Evolutionary conservation across 768 basidiomycete genomes (phyloP).

Genomic region (Auricularia heimuer): DNA sequence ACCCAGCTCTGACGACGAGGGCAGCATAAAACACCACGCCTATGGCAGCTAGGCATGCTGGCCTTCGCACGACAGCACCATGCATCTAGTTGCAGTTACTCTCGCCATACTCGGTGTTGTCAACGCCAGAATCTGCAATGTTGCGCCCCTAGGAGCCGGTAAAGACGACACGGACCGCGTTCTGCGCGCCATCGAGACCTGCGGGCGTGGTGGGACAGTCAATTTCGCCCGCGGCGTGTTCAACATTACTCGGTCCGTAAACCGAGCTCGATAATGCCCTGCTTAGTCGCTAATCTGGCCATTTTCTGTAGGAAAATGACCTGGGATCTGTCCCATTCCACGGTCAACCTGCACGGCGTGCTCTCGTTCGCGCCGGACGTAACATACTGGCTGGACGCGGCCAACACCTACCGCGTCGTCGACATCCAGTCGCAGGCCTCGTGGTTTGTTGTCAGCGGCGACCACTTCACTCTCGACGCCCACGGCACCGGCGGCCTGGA

Average conservation of each 20-base stretch:
- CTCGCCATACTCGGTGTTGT: conserved; percentile 4
- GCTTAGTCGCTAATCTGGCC: neutral
- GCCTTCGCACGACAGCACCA: neutral
- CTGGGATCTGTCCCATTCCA: conserved; percentile 5
- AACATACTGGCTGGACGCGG: conserved; percentile 44
- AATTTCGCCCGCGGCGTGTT: conserved; percentile 35
- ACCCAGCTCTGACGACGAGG: too few relatives aligned
- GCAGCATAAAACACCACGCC: too few relatives aligned
- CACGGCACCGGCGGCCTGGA: conserved; percentile 47
- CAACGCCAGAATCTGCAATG: conserved; percentile 1
- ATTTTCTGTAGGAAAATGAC: conserved; percentile 7
- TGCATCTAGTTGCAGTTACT: neutral
- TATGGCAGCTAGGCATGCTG: too few relatives aligned
- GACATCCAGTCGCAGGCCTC: conserved; percentile 55
- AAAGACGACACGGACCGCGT: conserved; percentile 36
- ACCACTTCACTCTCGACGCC: conserved; percentile 45
- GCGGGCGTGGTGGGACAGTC: conserved; percentile 38
- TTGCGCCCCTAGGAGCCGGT: conserved; percentile 26
- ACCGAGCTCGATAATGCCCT: neutral
- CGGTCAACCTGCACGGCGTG: conserved; percentile 5
- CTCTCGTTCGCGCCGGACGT: conserved; percentile 43
- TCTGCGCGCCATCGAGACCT: conserved; percentile 36
- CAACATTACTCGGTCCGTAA: conserved; percentile 40
- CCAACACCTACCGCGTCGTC: conserved; percentile 50
- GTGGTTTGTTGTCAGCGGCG: conserved; percentile 52